These are phyloP conservation scores for Tarenaya hassleriana DNA, from an alignment of 345 rosid genomes.

Conservation along the genomic window DNA sequence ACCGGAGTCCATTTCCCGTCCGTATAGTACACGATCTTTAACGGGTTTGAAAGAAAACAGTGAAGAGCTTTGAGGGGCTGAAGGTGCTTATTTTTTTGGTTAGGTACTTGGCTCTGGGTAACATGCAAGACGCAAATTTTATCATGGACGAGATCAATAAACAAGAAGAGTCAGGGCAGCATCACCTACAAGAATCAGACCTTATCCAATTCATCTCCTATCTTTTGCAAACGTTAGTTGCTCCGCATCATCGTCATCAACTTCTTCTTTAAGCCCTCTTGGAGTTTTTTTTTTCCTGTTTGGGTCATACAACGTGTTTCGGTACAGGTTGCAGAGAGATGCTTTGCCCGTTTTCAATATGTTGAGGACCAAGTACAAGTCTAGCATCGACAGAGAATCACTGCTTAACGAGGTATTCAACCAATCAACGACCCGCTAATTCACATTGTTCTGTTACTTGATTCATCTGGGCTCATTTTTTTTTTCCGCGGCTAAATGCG, in stretches of 20 bases:
- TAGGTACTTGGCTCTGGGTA: slow-evolving; percentile 84
- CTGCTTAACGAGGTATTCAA: slow-evolving; percentile 62
- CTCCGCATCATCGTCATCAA: background rate
- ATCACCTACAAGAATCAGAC: slow-evolving; percentile 54
- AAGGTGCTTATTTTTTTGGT: too few relatives aligned
- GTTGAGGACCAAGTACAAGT: slow-evolving; percentile 64
- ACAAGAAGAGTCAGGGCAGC: slow-evolving; percentile 48
- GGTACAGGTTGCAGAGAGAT: slow-evolving; percentile 73
- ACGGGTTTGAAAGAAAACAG: background rate
- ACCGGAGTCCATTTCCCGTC: background rate
- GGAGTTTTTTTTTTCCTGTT: slow-evolving; percentile 15
- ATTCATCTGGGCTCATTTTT: background rate
- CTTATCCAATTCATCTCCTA: slow-evolving; percentile 50
- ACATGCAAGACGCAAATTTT: slow-evolving; percentile 69
- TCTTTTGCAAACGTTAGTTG: slow-evolving; percentile 70
- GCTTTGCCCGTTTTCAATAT: slow-evolving; percentile 85
- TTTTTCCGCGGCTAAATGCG: background rate
- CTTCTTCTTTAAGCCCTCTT: too few relatives aligned
- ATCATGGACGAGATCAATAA: slow-evolving; percentile 72
- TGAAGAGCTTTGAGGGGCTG: too few relatives aligned
- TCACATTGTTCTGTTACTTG: background rate
- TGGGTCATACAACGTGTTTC: background rate
- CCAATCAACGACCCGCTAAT: background rate
- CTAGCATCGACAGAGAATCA: slow-evolving; percentile 79
- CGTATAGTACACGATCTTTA: background rate